Evolutionary conservation across 2,329 filamentous ascomycete genomes (phyloP).

Genomic region (Macroventuria anomochaeta): DNA sequence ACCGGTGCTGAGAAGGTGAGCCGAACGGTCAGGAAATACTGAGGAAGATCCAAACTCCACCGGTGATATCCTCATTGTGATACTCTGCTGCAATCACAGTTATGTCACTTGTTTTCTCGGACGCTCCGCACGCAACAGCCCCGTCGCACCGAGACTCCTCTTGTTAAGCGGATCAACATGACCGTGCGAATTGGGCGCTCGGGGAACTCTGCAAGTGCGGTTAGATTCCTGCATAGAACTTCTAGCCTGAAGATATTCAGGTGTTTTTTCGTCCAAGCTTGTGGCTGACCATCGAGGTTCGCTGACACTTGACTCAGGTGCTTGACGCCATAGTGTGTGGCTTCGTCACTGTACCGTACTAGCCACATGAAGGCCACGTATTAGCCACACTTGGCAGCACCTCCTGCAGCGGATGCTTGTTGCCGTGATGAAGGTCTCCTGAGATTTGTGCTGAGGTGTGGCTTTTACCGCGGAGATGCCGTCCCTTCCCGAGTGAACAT

Average conservation of each 20-base stretch:
- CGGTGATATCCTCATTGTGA: neutral
- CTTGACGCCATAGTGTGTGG: constrained; percentile 8
- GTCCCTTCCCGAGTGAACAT: constrained; percentile 5
- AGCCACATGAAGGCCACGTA: constrained; percentile 7
- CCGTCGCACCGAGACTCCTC: constrained; percentile 6
- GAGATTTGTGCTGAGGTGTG: constrained; percentile 1
- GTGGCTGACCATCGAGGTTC: constrained; percentile 7
- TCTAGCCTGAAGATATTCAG: constrained; percentile 6
- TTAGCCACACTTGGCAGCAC: constrained; percentile 14
- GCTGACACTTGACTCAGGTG: constrained; percentile 7
- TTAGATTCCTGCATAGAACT: constrained; percentile 17
- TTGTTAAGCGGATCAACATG: constrained; percentile 3
- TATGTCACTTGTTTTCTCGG: constrained; percentile 4
- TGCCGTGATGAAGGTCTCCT: neutral
- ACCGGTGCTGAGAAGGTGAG: neutral
- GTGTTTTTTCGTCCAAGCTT: constrained; percentile 7
- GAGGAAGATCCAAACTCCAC: neutral
- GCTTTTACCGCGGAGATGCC: constrained; percentile 10
- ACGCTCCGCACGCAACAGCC: neutral
- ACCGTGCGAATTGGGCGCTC: constrained; percentile 1
- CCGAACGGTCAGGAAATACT: neutral
- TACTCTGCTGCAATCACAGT: neutral
- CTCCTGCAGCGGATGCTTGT: neutral
- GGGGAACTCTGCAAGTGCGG: constrained; percentile 14
- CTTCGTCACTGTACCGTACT: constrained; percentile 9